phyloP scores from a whole-genome alignment of 345 rosid genomes.

The Dovyalis caffra region DNA sequence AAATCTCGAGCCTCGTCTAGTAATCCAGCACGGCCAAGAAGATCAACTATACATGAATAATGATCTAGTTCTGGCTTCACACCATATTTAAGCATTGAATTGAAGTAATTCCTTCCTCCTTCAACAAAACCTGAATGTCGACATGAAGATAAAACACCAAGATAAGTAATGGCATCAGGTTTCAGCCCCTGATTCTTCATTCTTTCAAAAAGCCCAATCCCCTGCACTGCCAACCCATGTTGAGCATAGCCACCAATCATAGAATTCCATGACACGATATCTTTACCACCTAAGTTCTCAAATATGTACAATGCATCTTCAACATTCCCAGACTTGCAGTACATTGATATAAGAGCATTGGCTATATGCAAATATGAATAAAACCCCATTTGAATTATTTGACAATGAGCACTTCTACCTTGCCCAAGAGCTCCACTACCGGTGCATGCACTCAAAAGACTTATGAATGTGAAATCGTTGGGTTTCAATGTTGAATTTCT shows the following conservation, averaged over 20 bases:
- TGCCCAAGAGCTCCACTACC: conserved; percentile 78
- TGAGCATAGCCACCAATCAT: conserved; percentile 93
- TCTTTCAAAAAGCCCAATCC: conserved; percentile 59
- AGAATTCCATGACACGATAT: conserved; percentile 87
- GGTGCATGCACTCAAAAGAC: conserved; percentile 77
- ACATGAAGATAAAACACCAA: conserved; percentile 84
- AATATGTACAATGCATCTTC: conserved; percentile 53
- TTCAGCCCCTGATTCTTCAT: conserved; percentile 41
- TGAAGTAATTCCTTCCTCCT: conserved; percentile 55
- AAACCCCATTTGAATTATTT: conserved; percentile 60
- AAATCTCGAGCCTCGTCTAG: conserved; percentile 65
- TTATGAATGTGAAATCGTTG: conserved; percentile 71
- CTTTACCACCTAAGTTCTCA: conserved; percentile 40
- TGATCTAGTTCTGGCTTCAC: conserved; percentile 64
- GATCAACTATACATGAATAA: conserved; percentile 87
- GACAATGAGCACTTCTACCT: conserved; percentile 81
- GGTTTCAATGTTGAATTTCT: conserved; percentile 51
- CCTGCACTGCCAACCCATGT: conserved; percentile 62
- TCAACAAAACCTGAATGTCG: conserved; percentile 77
- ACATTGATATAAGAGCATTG: conserved; percentile 84
- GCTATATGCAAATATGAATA: conserved; percentile 50
- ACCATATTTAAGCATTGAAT: conserved; percentile 54
- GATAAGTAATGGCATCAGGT: conserved; percentile 76
- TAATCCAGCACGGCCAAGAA: conserved; percentile 77
- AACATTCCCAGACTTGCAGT: conserved; percentile 70